Percentiles rank a stretch among this genome's conserved stretches.
Evolutionary conservation across 495 filamentous ascomycete species (phyloP).

Genomic region (Penicillium arizonense): DNA sequence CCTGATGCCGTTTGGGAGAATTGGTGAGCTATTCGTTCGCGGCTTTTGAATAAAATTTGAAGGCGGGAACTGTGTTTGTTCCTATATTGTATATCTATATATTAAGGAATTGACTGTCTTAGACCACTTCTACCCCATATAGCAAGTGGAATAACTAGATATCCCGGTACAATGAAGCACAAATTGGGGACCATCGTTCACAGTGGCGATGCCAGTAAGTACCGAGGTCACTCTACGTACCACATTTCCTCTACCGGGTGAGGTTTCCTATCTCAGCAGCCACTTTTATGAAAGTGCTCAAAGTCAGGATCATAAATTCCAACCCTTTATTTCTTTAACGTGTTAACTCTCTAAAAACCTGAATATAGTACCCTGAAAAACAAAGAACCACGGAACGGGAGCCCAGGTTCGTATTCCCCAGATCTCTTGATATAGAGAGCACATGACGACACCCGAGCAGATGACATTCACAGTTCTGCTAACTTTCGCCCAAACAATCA

Average conservation of each 20-base stretch:
- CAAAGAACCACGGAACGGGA: not conserved
- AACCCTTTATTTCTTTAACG: too few relatives aligned
- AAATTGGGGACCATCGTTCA: too few relatives aligned
- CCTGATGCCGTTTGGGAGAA: slow-evolving; percentile 81
- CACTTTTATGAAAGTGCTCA: too few relatives aligned
- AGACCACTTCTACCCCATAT: not conserved
- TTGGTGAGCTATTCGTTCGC: slow-evolving; percentile 57
- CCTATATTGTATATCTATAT: not conserved
- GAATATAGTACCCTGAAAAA: too few relatives aligned
- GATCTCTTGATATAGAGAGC: not conserved
- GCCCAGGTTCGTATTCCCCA: not conserved
- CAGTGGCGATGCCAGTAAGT: too few relatives aligned
- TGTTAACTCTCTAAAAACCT: too few relatives aligned
- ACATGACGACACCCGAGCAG: not conserved
- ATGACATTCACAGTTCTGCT: not conserved
- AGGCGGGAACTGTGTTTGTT: not conserved
- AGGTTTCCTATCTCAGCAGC: too few relatives aligned
- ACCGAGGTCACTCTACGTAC: too few relatives aligned
- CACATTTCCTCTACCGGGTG: too few relatives aligned
- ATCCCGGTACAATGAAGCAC: too few relatives aligned
- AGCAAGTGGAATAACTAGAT: too few relatives aligned
- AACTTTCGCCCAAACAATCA: not conserved
- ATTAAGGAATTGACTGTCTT: not conserved
- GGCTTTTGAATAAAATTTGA: not conserved
- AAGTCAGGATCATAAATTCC: too few relatives aligned